A percentile compares a stretch with the other conserved stretches of the same genome.
Evolutionary conservation across 805 yeast genomes (phyloP).

Genomic region (Groenewaldozyma salmanticensis): DNA sequence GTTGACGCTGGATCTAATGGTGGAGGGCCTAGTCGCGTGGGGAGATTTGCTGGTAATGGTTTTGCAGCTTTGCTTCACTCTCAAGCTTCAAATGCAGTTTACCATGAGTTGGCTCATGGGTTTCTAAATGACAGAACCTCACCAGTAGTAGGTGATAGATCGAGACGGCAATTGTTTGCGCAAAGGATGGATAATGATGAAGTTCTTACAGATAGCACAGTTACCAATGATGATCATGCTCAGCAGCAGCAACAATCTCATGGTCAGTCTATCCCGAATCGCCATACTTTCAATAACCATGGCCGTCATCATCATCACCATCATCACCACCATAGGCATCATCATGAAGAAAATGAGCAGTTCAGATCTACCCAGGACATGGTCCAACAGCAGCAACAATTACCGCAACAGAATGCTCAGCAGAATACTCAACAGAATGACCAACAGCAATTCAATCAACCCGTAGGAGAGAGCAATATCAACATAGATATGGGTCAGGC

Average conservation of each 20-base stretch:
- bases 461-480: too few relatives aligned
- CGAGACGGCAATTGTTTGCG: neutral
- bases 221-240: neutral
- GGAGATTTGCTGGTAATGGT: neutral
- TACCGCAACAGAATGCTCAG: too few relatives aligned
- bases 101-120: conserved; percentile 15
- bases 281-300: conserved; percentile 3
- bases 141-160: neutral
- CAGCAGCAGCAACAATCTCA: neutral
- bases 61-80: conserved; percentile 13
- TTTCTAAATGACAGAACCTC: neutral
- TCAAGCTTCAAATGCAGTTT: conserved; percentile 19
- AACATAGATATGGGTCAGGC: too few relatives aligned
- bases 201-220: too few relatives aligned
- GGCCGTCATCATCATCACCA: conserved; percentile 8
- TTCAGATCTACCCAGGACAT: conserved; percentile 1
- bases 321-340: conserved; percentile 1
- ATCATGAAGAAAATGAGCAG: conserved; percentile 1
- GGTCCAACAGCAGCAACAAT: neutral
- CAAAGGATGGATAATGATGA: too few relatives aligned
- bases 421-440: too few relatives aligned
- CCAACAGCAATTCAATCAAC: too few relatives aligned
- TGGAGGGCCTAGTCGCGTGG: neutral
- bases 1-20: too few relatives aligned
- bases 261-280: conserved; percentile 1